Evolutionary conservation across 2,329 filamentous ascomycete species (phyloP), one percentile per base, ranked within the genome.

Genomic region (Botrytis porri): DNA sequence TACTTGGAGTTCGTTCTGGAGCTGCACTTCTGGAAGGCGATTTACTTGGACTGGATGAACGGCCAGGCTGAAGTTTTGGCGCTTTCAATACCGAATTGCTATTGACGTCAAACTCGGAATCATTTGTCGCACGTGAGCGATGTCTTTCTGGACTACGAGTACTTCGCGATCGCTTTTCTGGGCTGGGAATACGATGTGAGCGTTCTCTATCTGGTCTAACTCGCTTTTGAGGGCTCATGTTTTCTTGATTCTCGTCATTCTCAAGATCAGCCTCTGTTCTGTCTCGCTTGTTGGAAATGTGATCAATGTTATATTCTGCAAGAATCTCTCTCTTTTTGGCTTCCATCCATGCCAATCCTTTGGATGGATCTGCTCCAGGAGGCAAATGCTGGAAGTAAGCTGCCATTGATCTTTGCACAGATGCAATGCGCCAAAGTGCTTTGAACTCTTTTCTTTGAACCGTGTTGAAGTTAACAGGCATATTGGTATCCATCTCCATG

Each of bases 321-420:
- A 72, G 48, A 60, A 72, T 72, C 25, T 45, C 29, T 45, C 39
- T 72, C 70, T 72, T 67, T 57, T 67, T 57, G 37, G 22, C 22
- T n/a, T 72, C 54, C 62, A 67, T 57, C 65, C 70, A 72, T 37
- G n/a, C 59, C 39, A 72, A n/a, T 67, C 48, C 70, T 45, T 60
- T 72, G 7, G 35, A 22, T 37, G 70, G 62, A 8, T 43, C 64
- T 37, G 65, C 69, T 9, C 54, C 69, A 60, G 73, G 32, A 4
- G 75, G 70, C 18, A 76, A 32, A 22, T 63, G 71, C 5, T 71
- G 63, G 48, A 80, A 77, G 61, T 77, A 75, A 25, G 75, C 71
- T 57, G 74, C 72, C 71, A 81, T 74, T 10, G 76, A 75, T 64
- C 74, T 75, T 59, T 81, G 80, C 35, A 82, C 67, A 8, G 72